These are phyloP conservation scores for Mycena floridula DNA, from an alignment of 768 basidiomycete genomes.

Conservation along the genomic window DNA sequence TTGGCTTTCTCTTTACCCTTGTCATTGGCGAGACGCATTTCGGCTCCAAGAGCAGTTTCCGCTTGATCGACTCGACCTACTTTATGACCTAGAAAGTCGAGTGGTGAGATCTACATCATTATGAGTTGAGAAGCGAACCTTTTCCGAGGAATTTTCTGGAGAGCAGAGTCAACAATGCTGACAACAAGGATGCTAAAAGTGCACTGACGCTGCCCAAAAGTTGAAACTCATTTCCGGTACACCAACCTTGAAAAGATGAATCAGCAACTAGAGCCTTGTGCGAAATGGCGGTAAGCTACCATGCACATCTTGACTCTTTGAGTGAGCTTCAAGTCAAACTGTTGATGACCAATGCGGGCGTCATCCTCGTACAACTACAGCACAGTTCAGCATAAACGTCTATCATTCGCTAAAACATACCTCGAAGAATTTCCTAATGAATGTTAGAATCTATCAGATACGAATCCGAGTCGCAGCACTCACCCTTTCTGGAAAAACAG, in stretches of 20 bases:
- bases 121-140: slow-evolving; percentile 42
- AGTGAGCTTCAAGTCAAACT: slow-evolving; percentile 92
- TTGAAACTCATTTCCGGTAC: slow-evolving; percentile 94
- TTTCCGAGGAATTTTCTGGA: slow-evolving; percentile 82
- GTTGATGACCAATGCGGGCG: slow-evolving; percentile 85
- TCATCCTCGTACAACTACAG: slow-evolving; percentile 88
- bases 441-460: background rate
- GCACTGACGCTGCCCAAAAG: slow-evolving; percentile 80
- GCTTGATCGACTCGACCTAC: slow-evolving; percentile 96
- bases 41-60: slow-evolving; percentile 94
- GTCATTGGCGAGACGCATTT: slow-evolving; percentile 83
- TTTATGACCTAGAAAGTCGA: slow-evolving; percentile 62
- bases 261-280: no score
- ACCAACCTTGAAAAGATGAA: slow-evolving; percentile 68
- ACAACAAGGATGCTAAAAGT: slow-evolving; percentile 1
- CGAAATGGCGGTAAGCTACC: slow-evolving; percentile 36
- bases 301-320: slow-evolving; percentile 98
- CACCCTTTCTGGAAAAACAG: slow-evolving; percentile 98
- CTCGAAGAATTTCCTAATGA: slow-evolving; percentile 70
- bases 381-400: background rate
- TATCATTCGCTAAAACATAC: slow-evolving; percentile 23
- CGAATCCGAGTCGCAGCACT: background rate
- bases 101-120: no score
- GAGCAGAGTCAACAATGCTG: background rate
- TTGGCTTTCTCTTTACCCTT: slow-evolving; percentile 53